Conservation (phyloP, 371 early-diverging fungal genomes). For the Rhizopus stolonifer region DNA sequence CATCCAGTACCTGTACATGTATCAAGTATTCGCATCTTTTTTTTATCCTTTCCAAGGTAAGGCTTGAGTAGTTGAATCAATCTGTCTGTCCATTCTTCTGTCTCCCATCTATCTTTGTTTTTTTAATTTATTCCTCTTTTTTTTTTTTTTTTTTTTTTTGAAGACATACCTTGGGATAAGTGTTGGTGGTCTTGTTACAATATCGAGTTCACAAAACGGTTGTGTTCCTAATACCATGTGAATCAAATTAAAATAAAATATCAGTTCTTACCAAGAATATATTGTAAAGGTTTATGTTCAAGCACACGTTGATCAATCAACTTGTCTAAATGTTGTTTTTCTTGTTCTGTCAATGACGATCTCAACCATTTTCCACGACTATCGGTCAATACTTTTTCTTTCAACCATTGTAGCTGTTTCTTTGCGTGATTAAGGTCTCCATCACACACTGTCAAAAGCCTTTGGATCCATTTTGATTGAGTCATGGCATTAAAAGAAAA, state of each 20-base stretch:
- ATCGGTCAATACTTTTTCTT: constrained; percentile 26
- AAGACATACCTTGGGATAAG: constrained; percentile 80
- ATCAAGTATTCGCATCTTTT: constrained; percentile 71
- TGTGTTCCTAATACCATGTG: constrained; percentile 57
- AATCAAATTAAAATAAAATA: not conserved
- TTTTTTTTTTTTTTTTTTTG: not conserved
- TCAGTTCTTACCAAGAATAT: constrained; percentile 64
- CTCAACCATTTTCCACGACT: not conserved
- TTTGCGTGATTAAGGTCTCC: constrained; percentile 28
- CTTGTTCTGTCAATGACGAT: constrained; percentile 6
- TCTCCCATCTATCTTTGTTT: constrained; percentile 72
- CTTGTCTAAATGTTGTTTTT: constrained; percentile 25
- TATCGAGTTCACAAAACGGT: constrained; percentile 79
- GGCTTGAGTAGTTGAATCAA: constrained; percentile 45
- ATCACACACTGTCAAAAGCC: constrained; percentile 32
- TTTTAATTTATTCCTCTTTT: not conserved
- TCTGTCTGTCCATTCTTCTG: constrained; percentile 85
- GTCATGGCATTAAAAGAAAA: not conserved
- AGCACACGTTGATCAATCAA: constrained; percentile 54
- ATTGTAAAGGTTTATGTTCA: constrained; percentile 79
- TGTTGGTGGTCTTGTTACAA: constrained; percentile 70
- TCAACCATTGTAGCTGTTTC: constrained; percentile 39
- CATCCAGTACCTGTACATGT: constrained; percentile 90
- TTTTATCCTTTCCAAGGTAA: not conserved
- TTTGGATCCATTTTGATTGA: constrained; percentile 1